phyloP scores from a whole-genome alignment of 768 basidiomycete genomes.

The Trametes sanguinea region DNA sequence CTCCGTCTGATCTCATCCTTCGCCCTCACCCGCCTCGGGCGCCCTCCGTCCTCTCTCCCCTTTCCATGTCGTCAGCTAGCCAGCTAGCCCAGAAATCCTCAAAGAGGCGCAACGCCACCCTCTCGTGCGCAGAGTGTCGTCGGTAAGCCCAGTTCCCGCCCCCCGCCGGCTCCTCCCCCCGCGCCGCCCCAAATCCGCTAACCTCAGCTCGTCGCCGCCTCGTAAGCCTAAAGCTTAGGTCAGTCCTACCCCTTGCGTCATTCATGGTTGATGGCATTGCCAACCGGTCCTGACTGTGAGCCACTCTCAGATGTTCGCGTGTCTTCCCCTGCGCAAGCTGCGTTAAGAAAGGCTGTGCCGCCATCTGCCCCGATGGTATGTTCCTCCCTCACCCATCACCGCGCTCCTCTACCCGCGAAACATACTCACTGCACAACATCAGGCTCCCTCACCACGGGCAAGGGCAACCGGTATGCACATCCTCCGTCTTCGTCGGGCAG shows the following conservation, averaged over 20 bases:
- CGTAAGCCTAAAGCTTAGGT: conserved; percentile 68
- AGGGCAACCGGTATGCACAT: conserved; percentile 60
- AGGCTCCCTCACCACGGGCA: conserved; percentile 74
- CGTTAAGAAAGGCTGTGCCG: conserved; percentile 43
- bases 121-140: conserved; percentile 72
- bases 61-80: conserved; percentile 21
- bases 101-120: conserved; percentile 42
- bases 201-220: conserved; percentile 19
- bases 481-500: conserved; percentile 9
- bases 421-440: conserved; percentile 17
- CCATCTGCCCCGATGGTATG: conserved; percentile 65
- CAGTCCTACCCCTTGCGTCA: conserved; percentile 29
- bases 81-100: conserved; percentile 14
- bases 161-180: not conserved
- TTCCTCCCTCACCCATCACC: conserved; percentile 13
- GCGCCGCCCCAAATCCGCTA: conserved; percentile 6
- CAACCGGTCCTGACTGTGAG: conserved; percentile 8
- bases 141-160: conserved; percentile 41
- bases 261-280: conserved; percentile 2
- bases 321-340: conserved; percentile 58
- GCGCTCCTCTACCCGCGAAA: conserved; percentile 7
- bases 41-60: not conserved
- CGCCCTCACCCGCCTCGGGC: not conserved
- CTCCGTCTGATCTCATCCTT: not conserved
- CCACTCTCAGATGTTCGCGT: conserved; percentile 53